Evolutionary conservation across 805 yeast species (phyloP).

Genomic region (Teunomyces stri): DNA sequence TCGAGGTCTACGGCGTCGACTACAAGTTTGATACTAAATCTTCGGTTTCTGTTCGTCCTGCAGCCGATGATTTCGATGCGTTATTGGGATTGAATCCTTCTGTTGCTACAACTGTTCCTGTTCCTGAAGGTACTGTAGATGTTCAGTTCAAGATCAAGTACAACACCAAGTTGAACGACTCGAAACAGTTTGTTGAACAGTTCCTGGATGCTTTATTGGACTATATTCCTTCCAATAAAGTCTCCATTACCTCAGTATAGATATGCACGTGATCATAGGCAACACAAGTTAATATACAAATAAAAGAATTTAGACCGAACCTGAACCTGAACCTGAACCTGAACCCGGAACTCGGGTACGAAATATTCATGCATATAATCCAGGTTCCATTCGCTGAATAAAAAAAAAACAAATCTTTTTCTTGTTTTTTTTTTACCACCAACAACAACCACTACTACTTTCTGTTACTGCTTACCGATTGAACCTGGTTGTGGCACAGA

Average conservation of each 20-base stretch:
- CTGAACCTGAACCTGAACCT: too few species aligned
- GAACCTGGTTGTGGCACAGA: too few species aligned
- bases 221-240: conserved; percentile 27
- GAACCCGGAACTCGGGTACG: too few species aligned
- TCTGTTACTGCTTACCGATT: background rate
- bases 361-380: background rate
- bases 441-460: background rate
- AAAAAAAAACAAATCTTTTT: background rate
- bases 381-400: background rate
- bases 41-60: background rate
- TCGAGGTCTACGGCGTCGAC: conserved; percentile 28
- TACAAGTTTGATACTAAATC: conserved; percentile 20
- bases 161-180: conserved; percentile 31
- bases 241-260: conserved; percentile 12
- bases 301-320: background rate
- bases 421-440: background rate
- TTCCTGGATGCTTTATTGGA: conserved; percentile 34
- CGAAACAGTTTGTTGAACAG: conserved; percentile 32
- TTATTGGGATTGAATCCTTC: conserved; percentile 25
- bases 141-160: conserved; percentile 35
- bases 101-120: conserved; percentile 8
- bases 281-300: background rate
- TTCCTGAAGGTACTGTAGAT: conserved; percentile 16
- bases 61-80: conserved; percentile 28
- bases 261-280: background rate